A percentile compares a stretch with the other conserved stretches of the same genome.
These are phyloP conservation scores for Pseudoperonospora humuli DNA, from an alignment of 352 stramenopile species.

Conservation along the genomic window DNA sequence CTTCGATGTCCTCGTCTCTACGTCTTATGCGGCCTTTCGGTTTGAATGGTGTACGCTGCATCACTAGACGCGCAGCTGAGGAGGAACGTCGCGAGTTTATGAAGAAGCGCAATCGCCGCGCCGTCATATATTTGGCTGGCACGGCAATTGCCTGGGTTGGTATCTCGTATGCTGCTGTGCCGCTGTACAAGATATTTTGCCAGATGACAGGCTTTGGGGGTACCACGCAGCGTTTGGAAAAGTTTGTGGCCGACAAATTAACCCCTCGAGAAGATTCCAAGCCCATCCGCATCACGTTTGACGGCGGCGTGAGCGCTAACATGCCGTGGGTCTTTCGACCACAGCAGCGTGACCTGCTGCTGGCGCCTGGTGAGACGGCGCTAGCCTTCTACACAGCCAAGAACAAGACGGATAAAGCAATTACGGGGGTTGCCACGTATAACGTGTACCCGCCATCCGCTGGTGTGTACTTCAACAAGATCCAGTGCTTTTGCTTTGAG, in stretches of 20 bases:
- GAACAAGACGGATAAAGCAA: constrained; percentile 95
- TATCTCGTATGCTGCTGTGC: constrained; percentile 95
- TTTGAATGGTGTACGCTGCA: constrained; percentile 24
- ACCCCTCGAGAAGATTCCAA: constrained; percentile 87
- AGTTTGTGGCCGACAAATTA: constrained; percentile 77
- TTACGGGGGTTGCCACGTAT: constrained; percentile 99
- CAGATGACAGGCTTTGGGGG: constrained; percentile 96
- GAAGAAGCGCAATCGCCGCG: constrained; percentile 85
- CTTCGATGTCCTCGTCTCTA: constrained; percentile 9
- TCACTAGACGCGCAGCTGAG: constrained; percentile 42
- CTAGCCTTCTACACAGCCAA: constrained; percentile 98
- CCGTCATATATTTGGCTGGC: constrained; percentile 90
- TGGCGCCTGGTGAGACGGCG: constrained; percentile 96
- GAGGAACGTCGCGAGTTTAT: constrained; percentile 40
- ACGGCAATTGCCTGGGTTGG: constrained; percentile 91
- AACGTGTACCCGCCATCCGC: constrained; percentile 97
- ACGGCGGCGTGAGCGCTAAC: constrained; percentile 89
- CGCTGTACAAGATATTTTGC: constrained; percentile 99
- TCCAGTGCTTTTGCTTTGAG: constrained; percentile 99
- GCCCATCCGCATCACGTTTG: constrained; percentile 95
- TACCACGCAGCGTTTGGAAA: constrained; percentile 83
- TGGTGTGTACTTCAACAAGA: constrained; percentile 99
- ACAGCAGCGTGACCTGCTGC: constrained; percentile 89
- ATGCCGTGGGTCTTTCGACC: constrained; percentile 97
- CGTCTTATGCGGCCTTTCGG: constrained; percentile 5